Evolutionary conservation across 164 flowering plant genomes (phyloP).

Genomic region (Euptelea pleiosperma): DNA sequence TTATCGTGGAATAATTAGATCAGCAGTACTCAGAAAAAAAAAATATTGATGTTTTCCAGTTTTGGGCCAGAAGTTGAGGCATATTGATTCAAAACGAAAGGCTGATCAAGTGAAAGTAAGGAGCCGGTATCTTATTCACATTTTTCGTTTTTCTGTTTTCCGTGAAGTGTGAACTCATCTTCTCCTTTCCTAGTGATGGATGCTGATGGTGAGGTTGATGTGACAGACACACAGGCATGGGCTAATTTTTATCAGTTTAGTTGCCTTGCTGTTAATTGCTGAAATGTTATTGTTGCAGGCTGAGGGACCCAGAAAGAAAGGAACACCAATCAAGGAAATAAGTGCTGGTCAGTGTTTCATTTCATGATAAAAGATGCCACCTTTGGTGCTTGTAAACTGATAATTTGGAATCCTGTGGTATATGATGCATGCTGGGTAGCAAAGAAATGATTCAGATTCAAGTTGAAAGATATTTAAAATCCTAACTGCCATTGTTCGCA

Average conservation of each 20-base stretch:
- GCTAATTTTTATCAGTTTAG: not conserved
- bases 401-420: not conserved
- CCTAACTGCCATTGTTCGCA: too few species aligned
- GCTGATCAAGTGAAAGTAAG: constrained; percentile 22
- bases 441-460: too few species aligned
- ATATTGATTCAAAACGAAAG: constrained; percentile 25
- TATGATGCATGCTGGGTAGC: too few species aligned
- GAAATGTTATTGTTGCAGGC: constrained; percentile 28
- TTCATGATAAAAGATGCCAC: not conserved
- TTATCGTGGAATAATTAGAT: constrained; percentile 2
- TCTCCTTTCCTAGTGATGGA: not conserved
- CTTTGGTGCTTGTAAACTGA: not conserved
- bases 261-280: not conserved
- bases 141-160: not conserved
- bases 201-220: not conserved
- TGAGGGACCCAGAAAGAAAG: constrained; percentile 27
- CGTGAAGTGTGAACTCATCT: not conserved
- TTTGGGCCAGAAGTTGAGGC: constrained; percentile 25
- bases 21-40: constrained; percentile 7
- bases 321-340: constrained; percentile 20
- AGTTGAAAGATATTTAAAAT: too few species aligned
- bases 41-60: constrained; percentile 26
- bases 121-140: not conserved
- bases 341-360: constrained; percentile 26
- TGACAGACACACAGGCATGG: not conserved